Evolutionary conservation across 768 basidiomycete species (phyloP).

Genomic region (Brasilioporus rufonigricans): DNA sequence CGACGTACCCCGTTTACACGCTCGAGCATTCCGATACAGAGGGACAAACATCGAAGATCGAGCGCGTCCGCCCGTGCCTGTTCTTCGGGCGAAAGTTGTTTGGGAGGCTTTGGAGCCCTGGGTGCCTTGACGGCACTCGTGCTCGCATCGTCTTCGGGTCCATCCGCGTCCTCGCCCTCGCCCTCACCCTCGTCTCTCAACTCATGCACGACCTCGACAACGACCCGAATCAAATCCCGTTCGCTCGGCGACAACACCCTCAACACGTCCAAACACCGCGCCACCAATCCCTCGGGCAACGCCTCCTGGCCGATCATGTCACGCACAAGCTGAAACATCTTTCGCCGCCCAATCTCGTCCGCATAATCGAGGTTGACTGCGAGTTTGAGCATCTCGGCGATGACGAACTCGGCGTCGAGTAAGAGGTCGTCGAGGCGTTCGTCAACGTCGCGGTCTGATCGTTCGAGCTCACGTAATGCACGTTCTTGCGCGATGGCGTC

Average conservation of each 20-base stretch:
- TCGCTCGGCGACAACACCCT: slow-evolving; percentile 69
- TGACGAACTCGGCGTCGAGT: slow-evolving; percentile 49
- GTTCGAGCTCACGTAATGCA: slow-evolving; percentile 29
- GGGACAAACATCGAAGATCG: slow-evolving; percentile 69
- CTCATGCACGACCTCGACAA: slow-evolving; percentile 86
- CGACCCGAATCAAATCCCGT: slow-evolving; percentile 80
- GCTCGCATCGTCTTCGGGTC: slow-evolving; percentile 2
- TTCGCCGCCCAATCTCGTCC: slow-evolving; percentile 87
- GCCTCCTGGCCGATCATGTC: slow-evolving; percentile 75
- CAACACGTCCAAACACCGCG: slow-evolving; percentile 81
- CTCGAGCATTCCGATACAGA: slow-evolving; percentile 84
- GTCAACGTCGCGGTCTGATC: slow-evolving; percentile 41
- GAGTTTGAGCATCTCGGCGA: slow-evolving; percentile 79
- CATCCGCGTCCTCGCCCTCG: slow-evolving; percentile 16
- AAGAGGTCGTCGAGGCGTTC: slow-evolving; percentile 39
- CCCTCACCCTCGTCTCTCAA: slow-evolving; percentile 49
- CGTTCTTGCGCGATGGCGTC: slow-evolving; percentile 40
- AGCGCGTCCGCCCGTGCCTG: slow-evolving; percentile 55
- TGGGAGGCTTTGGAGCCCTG: slow-evolving; percentile 24
- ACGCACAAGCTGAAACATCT: slow-evolving; percentile 84
- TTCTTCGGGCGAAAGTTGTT: slow-evolving; percentile 56
- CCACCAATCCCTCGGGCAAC: slow-evolving; percentile 68
- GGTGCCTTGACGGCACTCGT: slow-evolving; percentile 10
- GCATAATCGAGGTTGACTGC: slow-evolving; percentile 83
- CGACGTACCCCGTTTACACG: slow-evolving; percentile 75